phyloP scores from a whole-genome alignment of 2,329 filamentous ascomycete species.

The Penicillium sp. region DNA sequence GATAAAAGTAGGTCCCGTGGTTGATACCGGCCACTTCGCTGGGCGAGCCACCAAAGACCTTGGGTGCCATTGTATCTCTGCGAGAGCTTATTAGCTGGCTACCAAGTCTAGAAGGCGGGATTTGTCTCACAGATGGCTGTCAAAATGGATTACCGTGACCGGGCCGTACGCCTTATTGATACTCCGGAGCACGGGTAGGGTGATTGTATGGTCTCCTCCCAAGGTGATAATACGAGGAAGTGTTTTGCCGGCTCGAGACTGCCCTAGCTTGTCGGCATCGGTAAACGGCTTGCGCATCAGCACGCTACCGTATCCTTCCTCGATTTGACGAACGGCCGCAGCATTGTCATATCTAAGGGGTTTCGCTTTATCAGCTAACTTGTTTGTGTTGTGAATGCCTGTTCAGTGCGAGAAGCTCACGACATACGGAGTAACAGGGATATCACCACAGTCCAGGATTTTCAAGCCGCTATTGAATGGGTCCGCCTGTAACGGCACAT shows the following conservation, averaged over 20 bases:
- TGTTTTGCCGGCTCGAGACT: constrained; percentile 70
- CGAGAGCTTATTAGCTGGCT: too few species aligned
- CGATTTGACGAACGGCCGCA: constrained; percentile 79
- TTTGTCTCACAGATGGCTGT: constrained; percentile 57
- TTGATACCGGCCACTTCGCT: constrained; percentile 75
- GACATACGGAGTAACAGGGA: constrained; percentile 76
- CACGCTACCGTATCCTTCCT: constrained; percentile 76
- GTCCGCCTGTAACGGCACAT: constrained; percentile 75
- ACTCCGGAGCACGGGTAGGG: constrained; percentile 53
- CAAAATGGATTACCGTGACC: constrained; percentile 64
- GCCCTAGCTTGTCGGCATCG: constrained; percentile 64
- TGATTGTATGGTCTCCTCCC: constrained; percentile 48
- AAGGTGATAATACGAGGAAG: constrained; percentile 79
- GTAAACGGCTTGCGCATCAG: constrained; percentile 70
- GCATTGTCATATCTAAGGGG: constrained; percentile 70
- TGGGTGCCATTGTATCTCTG: constrained; percentile 54
- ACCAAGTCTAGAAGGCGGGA: too few species aligned
- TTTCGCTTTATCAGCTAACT: too few species aligned
- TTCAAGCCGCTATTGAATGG: constrained; percentile 80
- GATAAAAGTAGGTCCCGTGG: constrained; percentile 87
- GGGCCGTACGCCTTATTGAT: constrained; percentile 66
- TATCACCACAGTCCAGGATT: constrained; percentile 79
- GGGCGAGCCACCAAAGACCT: constrained; percentile 81
- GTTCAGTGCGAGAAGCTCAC: too few species aligned
- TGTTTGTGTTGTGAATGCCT: too few species aligned